A percentile compares a stretch with the other conserved stretches of the same genome.
phyloP scores from a whole-genome alignment of 345 rosid species.

The Erodium maritimum region DNA sequence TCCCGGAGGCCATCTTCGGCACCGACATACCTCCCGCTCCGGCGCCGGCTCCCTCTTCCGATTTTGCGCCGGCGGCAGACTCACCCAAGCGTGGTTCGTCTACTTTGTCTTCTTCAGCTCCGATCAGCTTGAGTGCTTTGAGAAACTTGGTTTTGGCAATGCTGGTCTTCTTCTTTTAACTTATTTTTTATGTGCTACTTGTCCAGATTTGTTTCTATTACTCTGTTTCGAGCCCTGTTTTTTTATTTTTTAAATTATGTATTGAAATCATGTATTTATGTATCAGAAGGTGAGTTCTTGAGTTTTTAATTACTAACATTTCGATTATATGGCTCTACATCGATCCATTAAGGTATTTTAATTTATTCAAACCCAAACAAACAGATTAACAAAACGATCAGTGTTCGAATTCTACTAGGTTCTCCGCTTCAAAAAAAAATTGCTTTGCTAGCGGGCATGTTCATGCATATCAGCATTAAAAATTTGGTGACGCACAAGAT shows the following conservation, averaged over 20 bases:
- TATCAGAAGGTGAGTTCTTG: slow-evolving; percentile 6
- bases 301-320: no score
- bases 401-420: no score
- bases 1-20: slow-evolving; percentile 83
- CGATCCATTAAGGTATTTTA: no score
- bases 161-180: slow-evolving; percentile 22
- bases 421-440: no score
- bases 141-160: slow-evolving; percentile 29
- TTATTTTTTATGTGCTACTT: background rate
- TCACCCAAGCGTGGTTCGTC: slow-evolving; percentile 33
- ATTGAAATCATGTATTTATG: slow-evolving; percentile 5
- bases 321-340: no score
- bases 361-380: no score
- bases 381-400: no score
- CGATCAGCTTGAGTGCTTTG: slow-evolving; percentile 20
- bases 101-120: slow-evolving; percentile 22
- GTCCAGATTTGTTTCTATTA: background rate
- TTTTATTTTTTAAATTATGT: slow-evolving; percentile 19
- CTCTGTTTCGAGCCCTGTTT: slow-evolving; percentile 11
- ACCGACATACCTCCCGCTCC: slow-evolving; percentile 80
- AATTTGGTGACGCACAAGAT: no score
- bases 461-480: no score
- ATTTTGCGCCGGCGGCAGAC: slow-evolving; percentile 43
- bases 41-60: slow-evolving; percentile 85
- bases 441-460: no score